These are phyloP conservation scores for Metschnikowia gelsemii DNA, from an alignment of 805 yeast genomes.

Conservation along the genomic window DNA sequence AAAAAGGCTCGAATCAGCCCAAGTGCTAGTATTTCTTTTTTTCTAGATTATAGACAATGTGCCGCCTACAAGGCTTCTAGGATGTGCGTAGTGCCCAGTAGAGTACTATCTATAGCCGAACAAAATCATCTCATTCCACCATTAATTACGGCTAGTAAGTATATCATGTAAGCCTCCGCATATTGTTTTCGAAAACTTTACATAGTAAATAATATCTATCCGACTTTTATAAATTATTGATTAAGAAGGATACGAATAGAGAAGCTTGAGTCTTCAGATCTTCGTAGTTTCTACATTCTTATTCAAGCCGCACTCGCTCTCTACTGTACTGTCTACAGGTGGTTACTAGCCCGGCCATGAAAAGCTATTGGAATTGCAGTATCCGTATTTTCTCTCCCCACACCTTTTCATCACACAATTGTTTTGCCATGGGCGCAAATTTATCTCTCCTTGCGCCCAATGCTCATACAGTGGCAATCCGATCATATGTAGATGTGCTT, in stretches of 20 bases:
- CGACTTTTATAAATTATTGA: too few relatives aligned
- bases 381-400: neutral
- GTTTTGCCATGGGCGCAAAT: constrained; percentile 71
- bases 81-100: too few relatives aligned
- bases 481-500: constrained; percentile 83
- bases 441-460: constrained; percentile 85
- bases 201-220: too few relatives aligned
- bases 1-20: neutral
- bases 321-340: neutral
- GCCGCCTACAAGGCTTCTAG: too few relatives aligned
- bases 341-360: neutral
- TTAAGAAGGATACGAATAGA: too few relatives aligned
- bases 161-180: too few relatives aligned
- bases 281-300: neutral
- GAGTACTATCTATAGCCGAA: too few relatives aligned
- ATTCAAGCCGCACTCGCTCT: neutral
- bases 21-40: neutral
- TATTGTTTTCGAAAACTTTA: too few relatives aligned
- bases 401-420: neutral
- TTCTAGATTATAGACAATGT: too few relatives aligned
- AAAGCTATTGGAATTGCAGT: neutral
- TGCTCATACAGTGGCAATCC: constrained; percentile 86
- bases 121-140: too few relatives aligned
- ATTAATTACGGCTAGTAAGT: too few relatives aligned
- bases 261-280: too few relatives aligned